Evolutionary conservation across 345 rosid genomes (phyloP).

Genomic region (Atalantia buxifolia): DNA sequence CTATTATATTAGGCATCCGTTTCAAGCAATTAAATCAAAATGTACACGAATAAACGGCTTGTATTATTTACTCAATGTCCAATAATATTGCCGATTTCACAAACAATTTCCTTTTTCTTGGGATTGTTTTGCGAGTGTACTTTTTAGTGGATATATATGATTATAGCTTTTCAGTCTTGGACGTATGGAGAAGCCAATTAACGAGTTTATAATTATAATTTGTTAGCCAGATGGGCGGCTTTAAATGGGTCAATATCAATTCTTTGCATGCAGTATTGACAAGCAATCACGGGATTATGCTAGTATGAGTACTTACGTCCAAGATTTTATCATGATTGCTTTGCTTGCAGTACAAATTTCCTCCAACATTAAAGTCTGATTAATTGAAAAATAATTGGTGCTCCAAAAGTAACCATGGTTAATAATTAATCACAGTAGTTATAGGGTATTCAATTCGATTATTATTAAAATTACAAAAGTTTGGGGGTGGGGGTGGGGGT

Average conservation of each 20-base stretch:
- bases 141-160: not conserved
- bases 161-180: not conserved
- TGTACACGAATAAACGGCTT: not conserved
- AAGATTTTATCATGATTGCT: slow-evolving; percentile 10
- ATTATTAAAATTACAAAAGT: not conserved
- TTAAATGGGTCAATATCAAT: slow-evolving; percentile 2
- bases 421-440: not conserved
- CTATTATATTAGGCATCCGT: not conserved
- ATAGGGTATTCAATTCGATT: not conserved
- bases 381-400: not conserved
- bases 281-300: not conserved
- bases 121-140: no score
- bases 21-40: not conserved
- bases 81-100: no score
- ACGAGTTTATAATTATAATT: not conserved
- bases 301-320: slow-evolving; percentile 1
- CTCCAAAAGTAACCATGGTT: not conserved
- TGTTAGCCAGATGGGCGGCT: not conserved
- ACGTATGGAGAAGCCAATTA: not conserved
- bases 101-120: no score
- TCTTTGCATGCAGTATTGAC: not conserved
- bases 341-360: slow-evolving; percentile 18
- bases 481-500: no score
- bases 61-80: not conserved
- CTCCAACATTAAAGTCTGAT: not conserved